A percentile compares a stretch with the other conserved stretches of the same genome.
phyloP scores from a whole-genome alignment of 2,329 filamentous ascomycete genomes.

The Colletotrichum gigasporum region DNA sequence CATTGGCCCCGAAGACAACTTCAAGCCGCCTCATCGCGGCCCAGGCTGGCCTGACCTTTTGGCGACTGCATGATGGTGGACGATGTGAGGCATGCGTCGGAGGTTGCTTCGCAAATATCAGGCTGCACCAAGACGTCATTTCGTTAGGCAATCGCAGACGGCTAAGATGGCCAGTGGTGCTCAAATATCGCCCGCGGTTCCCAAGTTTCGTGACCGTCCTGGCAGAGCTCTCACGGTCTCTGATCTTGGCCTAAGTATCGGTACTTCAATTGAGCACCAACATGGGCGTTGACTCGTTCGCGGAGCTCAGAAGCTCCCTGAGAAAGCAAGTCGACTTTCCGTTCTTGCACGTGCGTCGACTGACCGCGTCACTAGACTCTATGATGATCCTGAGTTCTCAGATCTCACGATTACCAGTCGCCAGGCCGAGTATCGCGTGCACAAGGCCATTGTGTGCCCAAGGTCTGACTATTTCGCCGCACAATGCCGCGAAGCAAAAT shows the following conservation, averaged over 20 bases:
- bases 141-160: too few species aligned
- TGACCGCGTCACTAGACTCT: not conserved
- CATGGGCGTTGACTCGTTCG: not conserved
- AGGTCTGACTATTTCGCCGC: conserved; percentile 13
- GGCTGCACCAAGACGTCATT: not conserved
- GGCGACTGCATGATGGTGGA: not conserved
- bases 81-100: not conserved
- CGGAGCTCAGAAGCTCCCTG: conserved; percentile 12
- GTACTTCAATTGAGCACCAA: not conserved
- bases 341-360: not conserved
- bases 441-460: conserved; percentile 23
- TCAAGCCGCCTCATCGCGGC: not conserved
- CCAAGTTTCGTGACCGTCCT: not conserved
- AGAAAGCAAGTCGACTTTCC: not conserved
- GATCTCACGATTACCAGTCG: conserved; percentile 12
- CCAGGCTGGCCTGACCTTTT: not conserved
- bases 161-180: not conserved
- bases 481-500: not conserved
- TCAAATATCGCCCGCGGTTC: not conserved
- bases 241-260: not conserved
- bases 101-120: not conserved
- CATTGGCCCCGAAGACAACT: not conserved
- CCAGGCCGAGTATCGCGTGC: conserved; percentile 3
- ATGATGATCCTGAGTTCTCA: conserved; percentile 2
- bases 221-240: too few species aligned